These are phyloP conservation scores for Paecilomyces formosus DNA, from an alignment of 2,329 filamentous ascomycete species.

Conservation along the genomic window DNA sequence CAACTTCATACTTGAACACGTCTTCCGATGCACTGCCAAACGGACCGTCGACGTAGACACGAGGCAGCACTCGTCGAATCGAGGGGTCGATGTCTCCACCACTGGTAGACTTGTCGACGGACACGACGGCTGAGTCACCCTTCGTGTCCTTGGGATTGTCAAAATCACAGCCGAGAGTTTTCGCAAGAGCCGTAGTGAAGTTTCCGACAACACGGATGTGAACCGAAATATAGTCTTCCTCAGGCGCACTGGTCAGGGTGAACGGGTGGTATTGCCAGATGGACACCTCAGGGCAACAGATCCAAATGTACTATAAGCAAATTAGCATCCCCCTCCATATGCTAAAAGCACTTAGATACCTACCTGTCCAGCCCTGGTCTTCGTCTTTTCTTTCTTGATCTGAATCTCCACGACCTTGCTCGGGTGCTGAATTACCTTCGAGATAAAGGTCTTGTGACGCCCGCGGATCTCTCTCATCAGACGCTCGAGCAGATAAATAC, in stretches of 20 bases:
- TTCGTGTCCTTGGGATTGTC: slow-evolving; percentile 33
- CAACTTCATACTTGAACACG: slow-evolving; percentile 58
- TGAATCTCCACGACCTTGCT: slow-evolving; percentile 86
- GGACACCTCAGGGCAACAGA: slow-evolving; percentile 78
- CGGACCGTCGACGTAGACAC: slow-evolving; percentile 76
- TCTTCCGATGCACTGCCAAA: slow-evolving; percentile 83
- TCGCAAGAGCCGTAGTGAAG: slow-evolving; percentile 65
- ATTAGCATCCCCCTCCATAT: slow-evolving; percentile 6
- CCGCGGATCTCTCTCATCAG: slow-evolving; percentile 72
- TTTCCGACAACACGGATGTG: slow-evolving; percentile 78
- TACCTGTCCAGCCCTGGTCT: slow-evolving; percentile 66
- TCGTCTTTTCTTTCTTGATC: slow-evolving; percentile 83
- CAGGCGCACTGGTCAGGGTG: slow-evolving; percentile 76
- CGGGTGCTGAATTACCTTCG: slow-evolving; percentile 82
- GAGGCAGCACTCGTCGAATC: slow-evolving; percentile 65
- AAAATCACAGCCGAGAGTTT: slow-evolving; percentile 68
- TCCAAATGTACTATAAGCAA: slow-evolving; percentile 62
- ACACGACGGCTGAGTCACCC: slow-evolving; percentile 57
- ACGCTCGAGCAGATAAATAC: slow-evolving; percentile 71
- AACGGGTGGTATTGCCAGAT: slow-evolving; percentile 88
- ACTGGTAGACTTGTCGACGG: slow-evolving; percentile 52
- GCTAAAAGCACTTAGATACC: slow-evolving; percentile 1
- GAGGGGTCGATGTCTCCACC: slow-evolving; percentile 56
- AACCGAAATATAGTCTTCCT: slow-evolving; percentile 84
- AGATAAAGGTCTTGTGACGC: slow-evolving; percentile 76